Conservation (phyloP, 2,329 filamentous ascomycete genomes). For the Tolypocladium tropicale region DNA sequence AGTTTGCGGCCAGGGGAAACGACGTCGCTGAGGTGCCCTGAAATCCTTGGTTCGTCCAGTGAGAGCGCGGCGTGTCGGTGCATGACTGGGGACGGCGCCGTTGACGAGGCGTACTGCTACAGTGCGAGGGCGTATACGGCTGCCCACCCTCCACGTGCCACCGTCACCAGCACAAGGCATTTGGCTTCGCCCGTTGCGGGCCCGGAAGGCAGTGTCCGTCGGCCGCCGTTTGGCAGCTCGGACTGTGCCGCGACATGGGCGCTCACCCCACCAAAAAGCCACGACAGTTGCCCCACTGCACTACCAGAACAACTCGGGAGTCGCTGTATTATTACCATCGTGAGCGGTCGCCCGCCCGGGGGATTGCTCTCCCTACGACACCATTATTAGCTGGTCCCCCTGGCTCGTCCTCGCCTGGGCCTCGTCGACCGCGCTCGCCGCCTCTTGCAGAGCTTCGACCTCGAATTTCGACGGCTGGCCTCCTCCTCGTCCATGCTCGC, state of each 20-base stretch:
- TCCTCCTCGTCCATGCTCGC: not conserved
- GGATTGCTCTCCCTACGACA: not conserved
- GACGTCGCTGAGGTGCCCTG: not conserved
- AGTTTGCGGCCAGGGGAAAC: constrained; percentile 1
- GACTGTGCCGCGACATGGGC: not conserved
- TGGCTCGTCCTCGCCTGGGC: not conserved
- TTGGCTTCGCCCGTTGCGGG: not conserved
- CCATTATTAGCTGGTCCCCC: not conserved
- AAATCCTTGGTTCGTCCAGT: not conserved
- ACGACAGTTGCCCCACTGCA: not conserved
- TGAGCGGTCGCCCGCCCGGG: not conserved
- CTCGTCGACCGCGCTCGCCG: not conserved
- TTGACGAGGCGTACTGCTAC: not conserved
- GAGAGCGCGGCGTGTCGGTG: not conserved
- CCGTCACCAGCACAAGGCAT: not conserved
- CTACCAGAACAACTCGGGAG: not conserved
- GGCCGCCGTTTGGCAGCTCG: not conserved
- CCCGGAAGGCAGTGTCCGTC: not conserved
- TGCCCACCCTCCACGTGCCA: not conserved
- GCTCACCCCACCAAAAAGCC: not conserved
- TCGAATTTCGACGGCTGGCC: not conserved
- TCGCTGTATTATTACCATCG: not conserved
- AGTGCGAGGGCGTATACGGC: not conserved
- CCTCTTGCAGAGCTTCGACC: not conserved
- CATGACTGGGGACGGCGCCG: not conserved